Base-by-base conservation (phyloP, 1,284 basidiomycete species). In the Ceratobasidium sp. region DNA sequence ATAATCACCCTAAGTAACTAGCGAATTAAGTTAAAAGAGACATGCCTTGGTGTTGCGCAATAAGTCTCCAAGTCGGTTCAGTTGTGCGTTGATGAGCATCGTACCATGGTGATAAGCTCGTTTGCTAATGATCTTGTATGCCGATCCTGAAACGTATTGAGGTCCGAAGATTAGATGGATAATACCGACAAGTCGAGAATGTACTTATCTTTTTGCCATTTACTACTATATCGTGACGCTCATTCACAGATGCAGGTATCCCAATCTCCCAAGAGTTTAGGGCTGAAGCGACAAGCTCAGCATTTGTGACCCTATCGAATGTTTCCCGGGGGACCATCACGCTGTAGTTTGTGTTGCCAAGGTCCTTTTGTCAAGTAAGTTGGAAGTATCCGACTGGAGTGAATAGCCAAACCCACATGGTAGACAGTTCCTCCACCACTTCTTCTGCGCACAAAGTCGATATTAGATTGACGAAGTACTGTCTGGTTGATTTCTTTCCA, bases 341-440 rank as follows among this genome's bases (percentile, higher is more conserved):
- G 0, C 95, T 97, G 80, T 96, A 98, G 80, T 99, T 99, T 1
- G 94, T 96, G 80, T 99, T 99, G 32, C 97, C 97, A 23, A 94
- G 82, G 79, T 99, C 97, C 95, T 98, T 79, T 23, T 5, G 36
- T 39, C 36, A 57, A 53, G n/a, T 52, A 18, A 52, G 43, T 55
- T 41, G 34, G 39, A 52, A 60, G 53, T 9, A 5, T 32, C 8
- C 28, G 58, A 72, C 12, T 23, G n/a, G 41, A 36, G 53, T 30
- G 18, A 45, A 26, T 26, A 23, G n/a, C n/a, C 58, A 21, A 46
- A 84, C 92, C 61, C 80, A 96, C 96, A 82, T 98, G 96, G 79
- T 95, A 99, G 2, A 99, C 97, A 0, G 97, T 93, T 6, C 97
- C 97, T n/a, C 97, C 97, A 12, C 97, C 97, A 76, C 94, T 96